Evolutionary conservation across 495 filamentous ascomycete genomes (phyloP), one percentile per base, ranked within the genome.

Genomic region (Antarctomyces pellizariae): DNA sequence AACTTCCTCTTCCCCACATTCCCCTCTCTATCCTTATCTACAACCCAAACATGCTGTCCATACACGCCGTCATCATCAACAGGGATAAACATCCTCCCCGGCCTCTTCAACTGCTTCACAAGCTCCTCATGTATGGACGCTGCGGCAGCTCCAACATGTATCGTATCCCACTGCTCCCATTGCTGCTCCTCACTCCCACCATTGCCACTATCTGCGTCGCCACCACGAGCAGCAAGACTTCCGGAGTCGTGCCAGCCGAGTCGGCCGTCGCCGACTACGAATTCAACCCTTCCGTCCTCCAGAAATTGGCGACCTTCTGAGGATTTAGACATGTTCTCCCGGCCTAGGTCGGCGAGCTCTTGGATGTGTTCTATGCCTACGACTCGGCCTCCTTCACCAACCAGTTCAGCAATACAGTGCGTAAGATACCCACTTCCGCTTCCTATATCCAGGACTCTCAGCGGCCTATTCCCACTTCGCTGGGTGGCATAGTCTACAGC

Each of bases 71-170:
- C 50, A 8, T 73, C 64, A 31, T 73, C 75, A 1, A 99, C 75
- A 0, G 86, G 86, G 4, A 90, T 83, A 45, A 90, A 89, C 56
- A 89, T 66, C 30, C 62, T 49, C 9, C 86, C 86, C 0, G 83
- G 83, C 3, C 62, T 54, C 33, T 63, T 66, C 39, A 97, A 50
- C 48, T 95, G 86, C 22, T 71, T 62, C 24, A 90, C 46, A 38
- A 99, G 46, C 35, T 59, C 57, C 19, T 61, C 40, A 43, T 92
- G 84, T 25, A 89, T 50, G 38, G 62, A 57, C 36, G 50, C 58
- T 8, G 89, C 84, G 13, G 79, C 79, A 2, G 86, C 86, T 0
- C 86, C 86, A 6, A 99, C 86, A 46, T 95, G 86, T 31, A 99
- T 93, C 5, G 78, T 86, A 59, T 97, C 83, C 57, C 65, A 71